A percentile compares a stretch with the other conserved stretches of the same genome.
phyloP scores from a whole-genome alignment of 805 yeast genomes.

The Torulaspora delbrueckii region DNA sequence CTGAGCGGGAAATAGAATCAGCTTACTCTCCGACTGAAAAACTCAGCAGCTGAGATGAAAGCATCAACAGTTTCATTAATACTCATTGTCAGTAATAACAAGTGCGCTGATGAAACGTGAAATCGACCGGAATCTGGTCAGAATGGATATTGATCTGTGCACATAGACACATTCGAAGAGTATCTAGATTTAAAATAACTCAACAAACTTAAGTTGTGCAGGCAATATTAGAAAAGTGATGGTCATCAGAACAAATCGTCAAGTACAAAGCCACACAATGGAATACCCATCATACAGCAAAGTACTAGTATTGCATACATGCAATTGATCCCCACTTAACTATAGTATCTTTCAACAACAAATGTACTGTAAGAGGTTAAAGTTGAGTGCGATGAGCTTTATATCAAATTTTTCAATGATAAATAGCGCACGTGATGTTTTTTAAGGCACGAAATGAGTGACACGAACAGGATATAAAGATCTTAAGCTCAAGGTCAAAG shows the following conservation, averaged over 20 bases:
- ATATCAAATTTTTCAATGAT: conserved; percentile 3
- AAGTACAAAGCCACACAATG: not conserved
- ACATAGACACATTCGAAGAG: conserved; percentile 36
- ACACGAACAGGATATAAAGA: not conserved
- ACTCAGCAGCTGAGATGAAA: not conserved
- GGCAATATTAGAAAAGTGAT: conserved; percentile 1
- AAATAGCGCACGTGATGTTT: not conserved
- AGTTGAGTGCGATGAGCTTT: not conserved
- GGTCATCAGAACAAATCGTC: not conserved
- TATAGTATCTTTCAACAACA: no score
- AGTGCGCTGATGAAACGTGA: not conserved
- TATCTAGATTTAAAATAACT: conserved; percentile 16
- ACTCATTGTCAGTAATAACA: not conserved
- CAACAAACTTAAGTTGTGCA: conserved; percentile 36
- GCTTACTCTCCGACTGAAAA: conserved; percentile 1
- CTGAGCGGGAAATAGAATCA: not conserved
- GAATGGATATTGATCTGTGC: conserved; percentile 23
- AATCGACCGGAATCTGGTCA: conserved; percentile 12
- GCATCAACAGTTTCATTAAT: not conserved
- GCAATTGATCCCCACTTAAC: not conserved
- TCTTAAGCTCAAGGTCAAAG: not conserved
- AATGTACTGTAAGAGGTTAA: not conserved
- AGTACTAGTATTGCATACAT: not conserved
- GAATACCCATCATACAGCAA: not conserved
- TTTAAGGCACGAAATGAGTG: not conserved